A percentile compares a stretch with the other conserved stretches of the same genome.
Conservation (phyloP, 495 filamentous ascomycete species). For the Xylaria acuta region DNA sequence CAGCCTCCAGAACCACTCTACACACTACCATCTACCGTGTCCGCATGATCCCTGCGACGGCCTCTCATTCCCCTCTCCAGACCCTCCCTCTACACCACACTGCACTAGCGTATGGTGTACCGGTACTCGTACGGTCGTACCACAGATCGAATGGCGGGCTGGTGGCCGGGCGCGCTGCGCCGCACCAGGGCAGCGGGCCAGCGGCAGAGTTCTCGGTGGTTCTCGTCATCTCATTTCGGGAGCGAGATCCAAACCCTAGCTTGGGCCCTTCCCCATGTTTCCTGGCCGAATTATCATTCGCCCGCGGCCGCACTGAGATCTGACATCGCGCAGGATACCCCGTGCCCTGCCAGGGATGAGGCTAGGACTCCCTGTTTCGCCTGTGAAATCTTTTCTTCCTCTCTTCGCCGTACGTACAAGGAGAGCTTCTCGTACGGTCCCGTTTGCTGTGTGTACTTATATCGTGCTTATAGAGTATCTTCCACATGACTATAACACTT, state of each 20-base stretch:
- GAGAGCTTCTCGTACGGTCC: neutral
- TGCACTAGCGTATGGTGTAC: neutral
- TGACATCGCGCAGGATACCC: slow-evolving; percentile 41
- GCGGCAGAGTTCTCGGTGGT: slow-evolving; percentile 42
- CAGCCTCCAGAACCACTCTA: slow-evolving; percentile 15
- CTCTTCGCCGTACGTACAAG: neutral
- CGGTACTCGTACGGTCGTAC: slow-evolving; percentile 7
- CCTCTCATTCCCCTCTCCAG: neutral
- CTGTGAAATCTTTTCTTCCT: neutral
- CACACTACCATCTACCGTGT: slow-evolving; percentile 20
- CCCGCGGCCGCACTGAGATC: slow-evolving; percentile 38
- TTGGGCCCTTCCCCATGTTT: slow-evolving; percentile 38
- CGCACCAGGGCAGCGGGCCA: slow-evolving; percentile 38
- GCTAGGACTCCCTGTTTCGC: slow-evolving; percentile 17
- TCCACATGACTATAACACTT: neutral
- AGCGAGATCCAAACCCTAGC: slow-evolving; percentile 39
- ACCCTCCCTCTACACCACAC: neutral
- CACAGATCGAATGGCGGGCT: slow-evolving; percentile 9
- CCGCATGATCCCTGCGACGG: slow-evolving; percentile 27
- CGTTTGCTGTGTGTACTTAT: neutral
- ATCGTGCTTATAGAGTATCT: neutral
- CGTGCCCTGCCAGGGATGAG: slow-evolving; percentile 27
- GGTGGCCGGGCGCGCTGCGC: slow-evolving; percentile 20
- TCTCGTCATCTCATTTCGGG: slow-evolving; percentile 45
- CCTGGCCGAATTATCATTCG: slow-evolving; percentile 42